Conservation (phyloP, 164 flowering plant species). For the Piper betle region DNA sequence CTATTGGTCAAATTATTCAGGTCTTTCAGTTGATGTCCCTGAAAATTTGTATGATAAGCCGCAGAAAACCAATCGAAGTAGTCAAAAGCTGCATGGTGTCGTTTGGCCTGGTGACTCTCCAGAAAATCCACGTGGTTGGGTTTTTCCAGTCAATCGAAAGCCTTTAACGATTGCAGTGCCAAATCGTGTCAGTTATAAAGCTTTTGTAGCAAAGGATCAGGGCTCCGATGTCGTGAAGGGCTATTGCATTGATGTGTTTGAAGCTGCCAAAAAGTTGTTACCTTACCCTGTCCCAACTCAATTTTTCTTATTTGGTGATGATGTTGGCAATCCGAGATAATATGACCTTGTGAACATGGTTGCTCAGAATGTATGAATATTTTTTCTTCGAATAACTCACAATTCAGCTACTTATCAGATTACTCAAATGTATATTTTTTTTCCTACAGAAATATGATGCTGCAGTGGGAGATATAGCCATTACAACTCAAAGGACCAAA, state of each 20-base stretch:
- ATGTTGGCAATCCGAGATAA: constrained; percentile 51
- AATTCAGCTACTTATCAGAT: no score
- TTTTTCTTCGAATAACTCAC: background rate
- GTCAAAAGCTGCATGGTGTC: constrained; percentile 40
- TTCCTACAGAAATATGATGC: constrained; percentile 68
- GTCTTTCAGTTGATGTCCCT: constrained; percentile 58
- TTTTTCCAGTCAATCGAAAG: constrained; percentile 75
- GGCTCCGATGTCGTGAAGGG: constrained; percentile 47
- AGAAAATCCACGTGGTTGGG: constrained; percentile 79
- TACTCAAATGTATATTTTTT: background rate
- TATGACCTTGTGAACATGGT: constrained; percentile 41
- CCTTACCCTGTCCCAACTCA: constrained; percentile 70
- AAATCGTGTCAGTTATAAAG: constrained; percentile 48
- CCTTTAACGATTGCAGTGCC: constrained; percentile 72
- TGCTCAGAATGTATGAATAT: constrained; percentile 45
- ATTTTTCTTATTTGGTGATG: constrained; percentile 56
- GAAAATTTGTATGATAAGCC: constrained; percentile 48
- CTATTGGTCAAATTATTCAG: constrained; percentile 78
- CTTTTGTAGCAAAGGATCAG: constrained; percentile 44
- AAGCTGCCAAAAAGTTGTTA: constrained; percentile 61
- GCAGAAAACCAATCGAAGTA: constrained; percentile 33
- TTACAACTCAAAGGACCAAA: constrained; percentile 66
- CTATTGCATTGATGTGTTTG: constrained; percentile 76
- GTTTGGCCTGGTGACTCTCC: constrained; percentile 81
- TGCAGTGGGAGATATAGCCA: constrained; percentile 81